Conservation (phyloP, 441 rosid genomes). For the Arabidopsis lyrata region DNA sequence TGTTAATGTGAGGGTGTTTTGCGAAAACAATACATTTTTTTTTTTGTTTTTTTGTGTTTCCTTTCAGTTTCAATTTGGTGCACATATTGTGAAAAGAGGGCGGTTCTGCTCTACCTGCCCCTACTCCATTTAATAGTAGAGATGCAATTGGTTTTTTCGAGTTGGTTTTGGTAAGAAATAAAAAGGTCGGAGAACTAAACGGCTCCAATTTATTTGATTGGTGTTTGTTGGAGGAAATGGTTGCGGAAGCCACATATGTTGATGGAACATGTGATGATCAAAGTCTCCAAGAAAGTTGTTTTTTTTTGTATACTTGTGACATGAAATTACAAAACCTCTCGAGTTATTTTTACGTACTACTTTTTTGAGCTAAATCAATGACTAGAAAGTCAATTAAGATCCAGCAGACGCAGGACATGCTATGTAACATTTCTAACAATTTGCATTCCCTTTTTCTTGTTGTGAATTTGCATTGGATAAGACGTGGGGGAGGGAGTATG, state of each 20-base stretch:
- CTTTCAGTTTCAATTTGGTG: slow-evolving; percentile 18
- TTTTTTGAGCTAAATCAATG: no score
- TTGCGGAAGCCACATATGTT: background rate
- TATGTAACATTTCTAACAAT: background rate
- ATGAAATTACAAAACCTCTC: background rate
- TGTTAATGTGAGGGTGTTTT: slow-evolving; percentile 18
- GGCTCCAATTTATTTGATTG: no score
- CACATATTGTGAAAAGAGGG: slow-evolving; percentile 32
- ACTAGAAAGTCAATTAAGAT: no score
- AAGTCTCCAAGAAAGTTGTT: background rate
- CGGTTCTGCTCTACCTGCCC: slow-evolving; percentile 10
- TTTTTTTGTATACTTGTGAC: background rate
- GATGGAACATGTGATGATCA: background rate
- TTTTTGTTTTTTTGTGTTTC: no score
- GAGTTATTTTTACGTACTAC: background rate
- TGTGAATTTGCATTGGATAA: background rate
- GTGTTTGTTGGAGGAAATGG: no score
- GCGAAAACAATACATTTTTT: background rate
- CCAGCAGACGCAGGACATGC: no score
- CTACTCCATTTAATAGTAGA: slow-evolving; percentile 8
- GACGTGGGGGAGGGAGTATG: no score
- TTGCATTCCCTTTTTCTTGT: background rate
- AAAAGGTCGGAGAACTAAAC: background rate
- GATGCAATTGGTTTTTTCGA: slow-evolving; percentile 17
- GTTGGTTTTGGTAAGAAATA: slow-evolving; percentile 4